Conservation (phyloP, 2,329 filamentous ascomycete genomes). For the Neopestalotiopsis clavispora region DNA sequence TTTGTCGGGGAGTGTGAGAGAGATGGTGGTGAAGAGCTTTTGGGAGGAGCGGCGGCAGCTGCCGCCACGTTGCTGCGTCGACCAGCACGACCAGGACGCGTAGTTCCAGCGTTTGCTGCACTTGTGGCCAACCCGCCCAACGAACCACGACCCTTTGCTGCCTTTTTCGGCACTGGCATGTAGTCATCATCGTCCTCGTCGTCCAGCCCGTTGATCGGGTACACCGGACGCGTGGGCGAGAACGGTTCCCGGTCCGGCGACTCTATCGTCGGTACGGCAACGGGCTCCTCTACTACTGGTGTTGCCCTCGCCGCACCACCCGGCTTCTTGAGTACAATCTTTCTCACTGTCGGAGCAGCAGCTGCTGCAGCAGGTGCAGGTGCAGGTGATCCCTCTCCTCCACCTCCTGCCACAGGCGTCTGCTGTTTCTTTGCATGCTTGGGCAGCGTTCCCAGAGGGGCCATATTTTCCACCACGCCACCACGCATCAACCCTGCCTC, state of each 20-base stretch:
- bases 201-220: conserved; percentile 26
- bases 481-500: conserved; percentile 75
- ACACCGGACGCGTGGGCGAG: conserved; percentile 21
- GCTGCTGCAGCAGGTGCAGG: conserved; percentile 19
- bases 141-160: conserved; percentile 29
- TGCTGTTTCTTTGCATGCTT: conserved; percentile 60
- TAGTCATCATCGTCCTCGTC: conserved; percentile 50
- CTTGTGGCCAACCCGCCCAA: conserved; percentile 15
- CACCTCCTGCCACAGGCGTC: conserved; percentile 35
- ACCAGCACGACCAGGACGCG: conserved; percentile 14
- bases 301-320: conserved; percentile 34
- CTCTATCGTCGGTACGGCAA: neutral
- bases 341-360: conserved; percentile 28
- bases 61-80: conserved; percentile 17
- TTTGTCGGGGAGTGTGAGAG: neutral
- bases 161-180: conserved; percentile 45
- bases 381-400: conserved; percentile 33
- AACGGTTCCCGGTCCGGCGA: neutral
- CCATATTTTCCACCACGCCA: conserved; percentile 84
- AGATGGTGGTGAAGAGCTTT: conserved; percentile 21
- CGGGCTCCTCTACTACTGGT: conserved; percentile 27
- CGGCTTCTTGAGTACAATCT: conserved; percentile 37
- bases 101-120: conserved; percentile 12
- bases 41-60: conserved; percentile 17
- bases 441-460: conserved; percentile 76